These are phyloP conservation scores for Boletus subluridellus DNA, from an alignment of 1,284 basidiomycete species.

Conservation along the genomic window DNA sequence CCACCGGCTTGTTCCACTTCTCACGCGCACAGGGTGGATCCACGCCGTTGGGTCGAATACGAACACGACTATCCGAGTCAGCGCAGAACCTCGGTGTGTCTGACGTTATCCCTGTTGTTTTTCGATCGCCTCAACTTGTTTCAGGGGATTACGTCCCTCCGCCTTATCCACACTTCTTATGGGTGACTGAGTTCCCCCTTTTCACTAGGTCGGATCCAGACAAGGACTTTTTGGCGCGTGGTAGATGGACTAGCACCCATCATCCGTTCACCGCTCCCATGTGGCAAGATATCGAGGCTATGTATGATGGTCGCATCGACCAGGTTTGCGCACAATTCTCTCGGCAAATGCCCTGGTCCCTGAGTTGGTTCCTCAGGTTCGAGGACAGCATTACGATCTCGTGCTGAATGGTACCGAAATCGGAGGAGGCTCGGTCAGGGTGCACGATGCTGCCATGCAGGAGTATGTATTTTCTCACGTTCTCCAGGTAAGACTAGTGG, in stretches of 20 bases:
- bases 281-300: constrained; percentile 74
- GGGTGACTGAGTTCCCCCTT: constrained; percentile 95
- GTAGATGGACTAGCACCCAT: constrained; percentile 87
- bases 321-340: constrained; percentile 44
- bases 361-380: constrained; percentile 50
- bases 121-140: constrained; percentile 11
- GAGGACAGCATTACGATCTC: constrained; percentile 96
- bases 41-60: constrained; percentile 73
- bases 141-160: constrained; percentile 56
- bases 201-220: constrained; percentile 88
- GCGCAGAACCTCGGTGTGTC: constrained; percentile 60
- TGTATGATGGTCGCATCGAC: constrained; percentile 66
- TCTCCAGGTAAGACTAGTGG: constrained; percentile 59
- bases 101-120: constrained; percentile 4
- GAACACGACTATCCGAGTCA: constrained; percentile 64
- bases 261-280: constrained; percentile 98
- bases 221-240: constrained; percentile 80
- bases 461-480: constrained; percentile 77
- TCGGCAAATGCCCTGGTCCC: constrained; percentile 5
- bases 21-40: constrained; percentile 67
- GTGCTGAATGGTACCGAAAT: constrained; percentile 95
- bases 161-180: constrained; percentile 76
- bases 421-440: constrained; percentile 88
- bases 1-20: constrained; percentile 8
- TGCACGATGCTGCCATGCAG: constrained; percentile 87